Conservation (phyloP, 306 rosid genomes). For the Trifolium repens region DNA sequence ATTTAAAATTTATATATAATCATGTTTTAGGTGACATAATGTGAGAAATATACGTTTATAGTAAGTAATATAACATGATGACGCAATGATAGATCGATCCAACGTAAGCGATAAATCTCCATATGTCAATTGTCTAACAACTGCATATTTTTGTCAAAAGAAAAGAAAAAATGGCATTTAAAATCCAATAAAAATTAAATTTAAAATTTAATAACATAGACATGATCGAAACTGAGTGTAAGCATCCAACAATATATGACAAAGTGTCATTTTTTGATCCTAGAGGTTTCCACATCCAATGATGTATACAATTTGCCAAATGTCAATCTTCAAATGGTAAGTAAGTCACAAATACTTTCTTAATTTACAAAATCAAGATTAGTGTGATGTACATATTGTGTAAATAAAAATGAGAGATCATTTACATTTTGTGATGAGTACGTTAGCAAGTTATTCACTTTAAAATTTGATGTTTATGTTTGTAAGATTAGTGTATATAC, state of each 20-base stretch:
- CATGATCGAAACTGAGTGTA: neutral
- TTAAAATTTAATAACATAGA: neutral
- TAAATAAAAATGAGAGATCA: neutral
- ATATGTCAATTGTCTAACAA: neutral
- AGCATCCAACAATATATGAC: slow-evolving; percentile 23
- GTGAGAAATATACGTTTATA: too few relatives aligned
- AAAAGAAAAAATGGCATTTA: neutral
- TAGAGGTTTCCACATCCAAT: neutral
- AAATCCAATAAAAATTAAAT: neutral
- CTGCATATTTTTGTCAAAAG: too few relatives aligned
- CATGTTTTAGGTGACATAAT: too few relatives aligned
- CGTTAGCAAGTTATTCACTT: neutral
- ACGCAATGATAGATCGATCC: neutral
- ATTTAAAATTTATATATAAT: too few relatives aligned
- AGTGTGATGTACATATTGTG: neutral
- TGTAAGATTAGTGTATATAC: neutral
- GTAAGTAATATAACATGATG: neutral
- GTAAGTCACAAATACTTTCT: neutral
- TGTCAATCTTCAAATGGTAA: slow-evolving; percentile 25
- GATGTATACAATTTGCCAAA: slow-evolving; percentile 4
- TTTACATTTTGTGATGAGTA: slow-evolving; percentile 4
- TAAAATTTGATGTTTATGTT: slow-evolving; percentile 16
- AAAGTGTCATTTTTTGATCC: slow-evolving; percentile 13
- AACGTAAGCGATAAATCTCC: neutral
- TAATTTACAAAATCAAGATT: neutral